A percentile compares a stretch with the other conserved stretches of the same genome.
phyloP scores from a whole-genome alignment of 208 protist genomes.

The Kentomonas sorsogonicus region DNA sequence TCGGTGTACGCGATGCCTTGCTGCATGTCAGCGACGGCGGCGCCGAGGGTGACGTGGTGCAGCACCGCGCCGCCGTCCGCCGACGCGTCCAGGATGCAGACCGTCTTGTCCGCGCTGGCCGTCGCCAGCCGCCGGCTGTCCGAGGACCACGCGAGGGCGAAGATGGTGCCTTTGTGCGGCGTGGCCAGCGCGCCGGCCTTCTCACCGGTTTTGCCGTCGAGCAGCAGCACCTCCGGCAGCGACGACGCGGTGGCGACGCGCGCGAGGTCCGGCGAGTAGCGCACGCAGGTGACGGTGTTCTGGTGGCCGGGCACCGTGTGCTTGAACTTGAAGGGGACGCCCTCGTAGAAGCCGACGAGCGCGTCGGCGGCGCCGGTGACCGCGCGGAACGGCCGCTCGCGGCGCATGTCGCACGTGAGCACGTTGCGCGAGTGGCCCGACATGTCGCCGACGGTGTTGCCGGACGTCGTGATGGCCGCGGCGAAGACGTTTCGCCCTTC shows the following conservation, averaged over 20 bases:
- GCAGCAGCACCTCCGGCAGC: slow-evolving; percentile 27
- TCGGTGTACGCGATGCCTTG: slow-evolving; percentile 29
- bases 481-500: slow-evolving; percentile 45
- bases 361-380: slow-evolving; percentile 15
- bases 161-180: slow-evolving; percentile 42
- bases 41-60: slow-evolving; percentile 17
- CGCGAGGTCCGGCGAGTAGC: slow-evolving; percentile 42
- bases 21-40: slow-evolving; percentile 29
- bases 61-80: slow-evolving; percentile 5
- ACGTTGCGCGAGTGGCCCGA: slow-evolving; percentile 44
- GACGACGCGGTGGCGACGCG: slow-evolving; percentile 31
- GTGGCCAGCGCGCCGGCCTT: slow-evolving; percentile 16
- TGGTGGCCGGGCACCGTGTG: slow-evolving; percentile 27
- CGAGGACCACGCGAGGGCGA: slow-evolving; percentile 32
- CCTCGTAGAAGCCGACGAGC: slow-evolving; percentile 60
- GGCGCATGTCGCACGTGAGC: slow-evolving; percentile 35
- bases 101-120: slow-evolving; percentile 38
- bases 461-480: slow-evolving; percentile 25
- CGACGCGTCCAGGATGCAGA: slow-evolving; percentile 26
- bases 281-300: slow-evolving; percentile 61
- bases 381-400: slow-evolving; percentile 18
- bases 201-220: slow-evolving; percentile 49
- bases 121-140: slow-evolving; percentile 29
- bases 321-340: slow-evolving; percentile 55
- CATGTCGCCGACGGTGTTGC: slow-evolving; percentile 33